Percentiles rank a stretch among this genome's conserved stretches.
These are phyloP conservation scores for Thielaviopsis musarum DNA, from an alignment of 2,329 filamentous ascomycete species.

Conservation along the genomic window DNA sequence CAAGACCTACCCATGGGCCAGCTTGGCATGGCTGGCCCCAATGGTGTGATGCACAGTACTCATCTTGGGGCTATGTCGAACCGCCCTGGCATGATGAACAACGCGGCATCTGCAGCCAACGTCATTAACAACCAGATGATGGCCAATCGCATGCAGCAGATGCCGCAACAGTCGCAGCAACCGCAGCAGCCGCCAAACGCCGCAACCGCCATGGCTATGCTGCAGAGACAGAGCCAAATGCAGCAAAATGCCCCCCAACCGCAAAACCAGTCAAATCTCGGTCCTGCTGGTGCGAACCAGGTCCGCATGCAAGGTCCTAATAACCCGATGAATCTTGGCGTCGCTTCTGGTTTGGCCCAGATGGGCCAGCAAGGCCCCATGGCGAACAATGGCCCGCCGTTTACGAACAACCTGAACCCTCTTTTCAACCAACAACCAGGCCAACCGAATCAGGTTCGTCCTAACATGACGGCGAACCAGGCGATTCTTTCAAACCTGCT, in stretches of 20 bases:
- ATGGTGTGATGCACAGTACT: neutral
- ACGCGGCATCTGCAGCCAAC: neutral
- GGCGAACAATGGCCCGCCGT: conserved; percentile 29
- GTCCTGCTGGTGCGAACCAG: neutral
- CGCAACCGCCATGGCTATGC: conserved; percentile 1
- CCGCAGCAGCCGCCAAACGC: neutral
- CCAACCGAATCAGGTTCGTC: conserved; percentile 22
- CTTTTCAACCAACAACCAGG: conserved; percentile 36
- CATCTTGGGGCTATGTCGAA: conserved; percentile 1
- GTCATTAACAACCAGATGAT: neutral
- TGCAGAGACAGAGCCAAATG: neutral
- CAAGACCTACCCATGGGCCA: neutral
- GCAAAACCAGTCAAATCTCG: neutral
- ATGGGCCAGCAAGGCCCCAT: conserved; percentile 17
- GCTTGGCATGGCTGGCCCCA: conserved; percentile 1
- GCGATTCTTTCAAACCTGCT: conserved; percentile 27
- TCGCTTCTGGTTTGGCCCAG: neutral
- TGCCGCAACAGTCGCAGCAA: neutral
- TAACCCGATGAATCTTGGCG: neutral
- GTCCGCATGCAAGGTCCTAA: neutral
- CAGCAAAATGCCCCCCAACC: neutral
- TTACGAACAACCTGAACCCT: conserved; percentile 33
- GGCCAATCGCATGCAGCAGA: neutral
- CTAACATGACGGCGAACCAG: conserved; percentile 20
- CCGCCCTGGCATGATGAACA: neutral